Evolutionary conservation across 139 green algal species (phyloP).

Genomic region (Spirogloea muscicola): DNA sequence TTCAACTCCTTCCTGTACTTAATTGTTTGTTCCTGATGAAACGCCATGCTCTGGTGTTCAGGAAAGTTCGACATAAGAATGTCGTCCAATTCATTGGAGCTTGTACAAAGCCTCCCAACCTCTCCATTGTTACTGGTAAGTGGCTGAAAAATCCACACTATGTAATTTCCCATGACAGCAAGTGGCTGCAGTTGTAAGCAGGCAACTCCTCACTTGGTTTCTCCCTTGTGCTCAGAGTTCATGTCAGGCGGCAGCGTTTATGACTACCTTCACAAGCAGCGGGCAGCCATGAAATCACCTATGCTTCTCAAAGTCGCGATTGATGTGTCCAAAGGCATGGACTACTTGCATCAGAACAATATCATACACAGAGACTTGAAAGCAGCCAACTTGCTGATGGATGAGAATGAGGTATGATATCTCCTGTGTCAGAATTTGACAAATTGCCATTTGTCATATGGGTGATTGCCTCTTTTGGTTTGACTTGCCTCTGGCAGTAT

Average conservation of each 20-base stretch:
- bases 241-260: slow-evolving; percentile 93
- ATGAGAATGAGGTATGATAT: slow-evolving; percentile 74
- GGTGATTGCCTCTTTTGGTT: not conserved
- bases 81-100: slow-evolving; percentile 99
- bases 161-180: not conserved
- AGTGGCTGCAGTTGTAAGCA: not conserved
- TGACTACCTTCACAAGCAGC: slow-evolving; percentile 78
- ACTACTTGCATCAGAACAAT: slow-evolving; percentile 97
- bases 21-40: too few relatives aligned
- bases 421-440: not conserved
- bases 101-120: slow-evolving; percentile 89
- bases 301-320: slow-evolving; percentile 73
- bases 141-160: not conserved
- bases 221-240: slow-evolving; percentile 66
- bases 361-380: slow-evolving; percentile 94
- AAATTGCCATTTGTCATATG: not conserved
- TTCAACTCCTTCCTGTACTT: too few relatives aligned
- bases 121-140: slow-evolving; percentile 89
- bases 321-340: slow-evolving; percentile 89
- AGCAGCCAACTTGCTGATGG: slow-evolving; percentile 95
- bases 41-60: slow-evolving; percentile 25
- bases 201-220: slow-evolving; percentile 30
- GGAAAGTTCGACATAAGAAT: slow-evolving; percentile 88
- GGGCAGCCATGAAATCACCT: slow-evolving; percentile 55
- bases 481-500: too few relatives aligned